A percentile compares a stretch with the other conserved stretches of the same genome.
phyloP scores from a whole-genome alignment of 2,329 filamentous ascomycete genomes.

The Diaporthe ilicicola region DNA sequence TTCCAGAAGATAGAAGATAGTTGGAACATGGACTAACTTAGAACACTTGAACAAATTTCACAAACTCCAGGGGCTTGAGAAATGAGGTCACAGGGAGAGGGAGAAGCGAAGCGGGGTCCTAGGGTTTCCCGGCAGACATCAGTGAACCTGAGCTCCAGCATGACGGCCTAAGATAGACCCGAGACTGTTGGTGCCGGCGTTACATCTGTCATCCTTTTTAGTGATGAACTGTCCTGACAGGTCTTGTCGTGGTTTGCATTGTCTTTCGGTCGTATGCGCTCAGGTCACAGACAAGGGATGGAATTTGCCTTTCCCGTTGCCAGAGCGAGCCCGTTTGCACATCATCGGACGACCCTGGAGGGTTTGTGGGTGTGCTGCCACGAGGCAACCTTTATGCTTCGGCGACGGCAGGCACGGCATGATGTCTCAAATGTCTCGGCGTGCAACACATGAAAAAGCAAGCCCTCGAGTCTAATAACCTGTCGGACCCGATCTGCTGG shows the following conservation, averaged over 20 bases:
- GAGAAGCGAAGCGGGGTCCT: constrained; percentile 7
- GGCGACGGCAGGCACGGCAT: constrained; percentile 7
- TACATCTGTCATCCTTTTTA: background rate
- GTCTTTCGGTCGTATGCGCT: background rate
- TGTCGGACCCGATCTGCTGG: constrained; percentile 10
- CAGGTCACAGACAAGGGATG: background rate
- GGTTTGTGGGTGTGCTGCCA: constrained; percentile 10
- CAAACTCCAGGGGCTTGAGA: constrained; percentile 1
- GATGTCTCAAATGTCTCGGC: constrained; percentile 13
- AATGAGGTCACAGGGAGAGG: background rate
- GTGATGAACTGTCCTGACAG: constrained; percentile 4
- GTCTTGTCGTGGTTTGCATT: background rate
- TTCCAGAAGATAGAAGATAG: background rate
- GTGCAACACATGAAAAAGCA: constrained; percentile 4
- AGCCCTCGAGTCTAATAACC: background rate
- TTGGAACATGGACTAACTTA: background rate
- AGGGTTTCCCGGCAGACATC: background rate
- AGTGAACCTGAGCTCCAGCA: background rate
- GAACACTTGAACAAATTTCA: background rate
- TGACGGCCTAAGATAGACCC: constrained; percentile 9
- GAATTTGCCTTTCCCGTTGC: background rate
- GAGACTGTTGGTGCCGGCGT: background rate
- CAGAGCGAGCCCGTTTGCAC: background rate
- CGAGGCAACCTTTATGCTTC: background rate
- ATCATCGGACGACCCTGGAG: background rate